Base-by-base conservation (phyloP, 2,329 filamentous ascomycete species). In the Arthroderma sp. region DNA sequence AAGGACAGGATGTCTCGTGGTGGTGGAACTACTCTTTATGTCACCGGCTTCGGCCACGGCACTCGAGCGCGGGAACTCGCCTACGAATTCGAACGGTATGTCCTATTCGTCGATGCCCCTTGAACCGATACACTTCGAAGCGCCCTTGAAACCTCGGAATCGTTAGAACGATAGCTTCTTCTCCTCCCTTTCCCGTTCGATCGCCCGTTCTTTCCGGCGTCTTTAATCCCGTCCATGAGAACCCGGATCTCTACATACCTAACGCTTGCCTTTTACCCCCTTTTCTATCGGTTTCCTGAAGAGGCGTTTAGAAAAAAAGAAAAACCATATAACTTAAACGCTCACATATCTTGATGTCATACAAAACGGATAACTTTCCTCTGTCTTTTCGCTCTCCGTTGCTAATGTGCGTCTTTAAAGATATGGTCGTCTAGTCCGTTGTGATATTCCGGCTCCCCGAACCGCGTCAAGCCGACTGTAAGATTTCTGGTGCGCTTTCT, bases 1-100 rank as follows among this genome's bases (percentile, higher is more conserved):
- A 22, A 22, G 15, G 32, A 11, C 54, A 65, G 44, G 63, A 94
- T 94, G 87, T 94, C 88, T 79, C 86, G 87, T 65, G 80, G 84
- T 66, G 68, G 69, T 48, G 83, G 86, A 58, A 93, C 85, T 50
- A 96, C 89, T 47, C 85, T 96, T 57, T 96, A 96, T 74, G 89
- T 96, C 69, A 94, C 88, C 63, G 91, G 91, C 77, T 98, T 98
- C 70, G 93, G 89, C 78, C 87, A 94, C 71, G 87, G 89, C 68
- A 95, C 89, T 68, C 86, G 91, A 75, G 87, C 91, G 68, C 86
- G 91, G 80, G 88, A 98, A 76, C 85, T 96, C 68, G 87, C 89
- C 74, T 95, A 94, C 84, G 89, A 96, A 77, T 96, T 96, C 84
- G 89, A 96, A 88, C 87, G 89, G 86, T 95, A 94, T 80, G 88